These are phyloP conservation scores for Zygoascus biomembranicola DNA, from an alignment of 805 yeast genomes.

Conservation along the genomic window DNA sequence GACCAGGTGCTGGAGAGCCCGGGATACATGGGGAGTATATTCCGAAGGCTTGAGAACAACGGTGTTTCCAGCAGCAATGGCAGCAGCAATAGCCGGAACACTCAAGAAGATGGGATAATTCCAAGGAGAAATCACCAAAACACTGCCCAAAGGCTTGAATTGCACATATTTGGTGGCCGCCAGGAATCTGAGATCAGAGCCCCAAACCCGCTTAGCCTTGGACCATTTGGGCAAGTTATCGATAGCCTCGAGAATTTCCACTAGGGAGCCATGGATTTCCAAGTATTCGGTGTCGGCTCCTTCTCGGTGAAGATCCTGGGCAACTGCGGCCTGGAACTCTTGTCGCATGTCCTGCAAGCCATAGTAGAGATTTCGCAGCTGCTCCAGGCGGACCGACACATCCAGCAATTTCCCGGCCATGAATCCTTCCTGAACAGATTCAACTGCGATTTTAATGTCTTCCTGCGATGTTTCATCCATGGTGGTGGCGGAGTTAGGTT, in stretches of 20 bases:
- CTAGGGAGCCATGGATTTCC: slow-evolving; percentile 45
- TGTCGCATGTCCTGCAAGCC: slow-evolving; percentile 53
- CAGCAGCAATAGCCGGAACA: slow-evolving; percentile 62
- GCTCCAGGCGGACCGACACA: slow-evolving; percentile 49
- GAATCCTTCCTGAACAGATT: slow-evolving; percentile 36
- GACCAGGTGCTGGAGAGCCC: slow-evolving; percentile 48
- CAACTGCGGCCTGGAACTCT: slow-evolving; percentile 47
- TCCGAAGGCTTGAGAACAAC: slow-evolving; percentile 76
- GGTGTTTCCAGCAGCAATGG: slow-evolving; percentile 78
- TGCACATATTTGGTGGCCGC: slow-evolving; percentile 21
- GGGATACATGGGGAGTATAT: slow-evolving; percentile 52
- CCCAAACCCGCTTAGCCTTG: slow-evolving; percentile 35
- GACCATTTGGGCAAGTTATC: slow-evolving; percentile 53
- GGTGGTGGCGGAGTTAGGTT: not conserved
- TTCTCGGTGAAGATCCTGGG: slow-evolving; percentile 60
- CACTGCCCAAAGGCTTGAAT: slow-evolving; percentile 46
- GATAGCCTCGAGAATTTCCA: slow-evolving; percentile 54
- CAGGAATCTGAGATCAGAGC: slow-evolving; percentile 14
- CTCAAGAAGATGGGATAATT: slow-evolving; percentile 68
- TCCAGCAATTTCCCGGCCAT: slow-evolving; percentile 40
- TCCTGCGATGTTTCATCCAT: slow-evolving; percentile 33
- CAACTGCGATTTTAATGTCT: slow-evolving; percentile 42
- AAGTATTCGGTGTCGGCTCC: slow-evolving; percentile 50
- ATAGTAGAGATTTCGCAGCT: slow-evolving; percentile 59
- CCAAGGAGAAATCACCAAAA: slow-evolving; percentile 69